These are phyloP conservation scores for Aphanomyces invadans DNA, from an alignment of 352 stramenopile species.

Conservation along the genomic window DNA sequence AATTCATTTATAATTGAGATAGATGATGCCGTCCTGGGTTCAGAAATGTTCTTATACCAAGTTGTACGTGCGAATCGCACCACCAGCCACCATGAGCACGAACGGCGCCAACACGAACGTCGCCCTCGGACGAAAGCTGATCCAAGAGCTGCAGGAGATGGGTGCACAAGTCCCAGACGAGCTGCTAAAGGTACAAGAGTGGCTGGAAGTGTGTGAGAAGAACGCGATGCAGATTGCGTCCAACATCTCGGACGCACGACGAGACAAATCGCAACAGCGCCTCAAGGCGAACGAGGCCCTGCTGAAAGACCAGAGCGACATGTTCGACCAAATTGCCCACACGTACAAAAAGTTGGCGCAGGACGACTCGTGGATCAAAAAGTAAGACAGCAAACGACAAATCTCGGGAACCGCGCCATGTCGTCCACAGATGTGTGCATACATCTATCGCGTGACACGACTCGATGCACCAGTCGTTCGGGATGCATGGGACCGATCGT, in stretches of 20 bases:
- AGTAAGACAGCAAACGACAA: slow-evolving; percentile 20
- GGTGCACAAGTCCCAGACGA: slow-evolving; percentile 1
- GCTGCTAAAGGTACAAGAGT: slow-evolving; percentile 2
- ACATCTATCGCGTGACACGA: no score
- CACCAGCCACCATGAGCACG: neutral
- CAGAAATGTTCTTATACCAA: neutral
- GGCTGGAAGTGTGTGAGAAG: slow-evolving; percentile 13
- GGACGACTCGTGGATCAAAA: slow-evolving; percentile 12
- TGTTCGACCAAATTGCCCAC: slow-evolving; percentile 5
- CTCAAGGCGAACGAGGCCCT: slow-evolving; percentile 17
- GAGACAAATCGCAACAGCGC: slow-evolving; percentile 11
- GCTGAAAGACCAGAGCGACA: slow-evolving; percentile 12
- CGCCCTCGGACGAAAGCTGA: slow-evolving; percentile 12
- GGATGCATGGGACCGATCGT: no score
- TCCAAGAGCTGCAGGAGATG: slow-evolving; percentile 7
- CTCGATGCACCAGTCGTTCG: no score
- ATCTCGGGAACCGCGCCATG: no score
- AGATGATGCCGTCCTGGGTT: no score
- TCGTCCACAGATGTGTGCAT: no score
- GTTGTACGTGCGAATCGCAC: no score
- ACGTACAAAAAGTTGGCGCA: slow-evolving; percentile 10
- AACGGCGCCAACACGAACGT: slow-evolving; percentile 5
- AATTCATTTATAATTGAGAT: no score
- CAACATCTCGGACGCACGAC: slow-evolving; percentile 13
- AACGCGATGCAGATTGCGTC: slow-evolving; percentile 7